Percentiles rank a stretch among this genome's conserved stretches.
These are phyloP conservation scores for Vanrija sp. DNA, from an alignment of 1,284 basidiomycete species.

Conservation along the genomic window DNA sequence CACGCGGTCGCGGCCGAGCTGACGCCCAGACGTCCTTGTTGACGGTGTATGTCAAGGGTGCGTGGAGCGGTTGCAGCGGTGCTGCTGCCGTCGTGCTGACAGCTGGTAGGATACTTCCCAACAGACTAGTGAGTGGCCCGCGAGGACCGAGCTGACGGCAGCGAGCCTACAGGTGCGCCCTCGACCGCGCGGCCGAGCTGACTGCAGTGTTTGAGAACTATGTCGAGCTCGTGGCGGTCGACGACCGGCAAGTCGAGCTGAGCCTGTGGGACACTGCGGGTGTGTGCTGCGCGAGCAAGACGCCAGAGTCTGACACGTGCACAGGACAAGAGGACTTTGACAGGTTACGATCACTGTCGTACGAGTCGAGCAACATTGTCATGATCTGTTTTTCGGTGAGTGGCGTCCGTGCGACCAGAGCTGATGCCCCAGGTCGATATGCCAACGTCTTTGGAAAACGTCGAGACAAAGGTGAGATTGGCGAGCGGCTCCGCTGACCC, in stretches of 20 bases:
- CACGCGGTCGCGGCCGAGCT: constrained; percentile 1
- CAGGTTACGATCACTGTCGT: constrained; percentile 79
- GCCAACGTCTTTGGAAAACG: constrained; percentile 84
- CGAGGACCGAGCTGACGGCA: constrained; percentile 36
- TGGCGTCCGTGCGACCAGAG: background rate
- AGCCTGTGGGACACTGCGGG: constrained; percentile 96
- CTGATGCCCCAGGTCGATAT: constrained; percentile 67
- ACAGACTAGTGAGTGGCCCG: constrained; percentile 33
- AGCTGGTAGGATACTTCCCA: constrained; percentile 38
- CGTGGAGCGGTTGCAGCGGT: constrained; percentile 11
- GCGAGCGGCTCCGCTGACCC: background rate
- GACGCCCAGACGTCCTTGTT: constrained; percentile 64
- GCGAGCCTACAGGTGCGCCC: constrained; percentile 67
- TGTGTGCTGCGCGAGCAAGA: constrained; percentile 45
- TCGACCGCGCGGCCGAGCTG: constrained; percentile 30
- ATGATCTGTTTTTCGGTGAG: constrained; percentile 89
- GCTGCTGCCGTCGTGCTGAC: constrained; percentile 4
- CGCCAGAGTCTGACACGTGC: no score
- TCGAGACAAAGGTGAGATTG: constrained; percentile 72
- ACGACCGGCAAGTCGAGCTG: constrained; percentile 78
- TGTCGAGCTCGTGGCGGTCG: constrained; percentile 76
- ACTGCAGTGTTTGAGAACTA: constrained; percentile 76
- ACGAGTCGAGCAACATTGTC: constrained; percentile 91
- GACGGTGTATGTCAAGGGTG: constrained; percentile 49
- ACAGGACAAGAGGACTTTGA: constrained; percentile 97